Conservation (phyloP, 2,329 filamentous ascomycete species). For the Alternaria tenuissima region DNA sequence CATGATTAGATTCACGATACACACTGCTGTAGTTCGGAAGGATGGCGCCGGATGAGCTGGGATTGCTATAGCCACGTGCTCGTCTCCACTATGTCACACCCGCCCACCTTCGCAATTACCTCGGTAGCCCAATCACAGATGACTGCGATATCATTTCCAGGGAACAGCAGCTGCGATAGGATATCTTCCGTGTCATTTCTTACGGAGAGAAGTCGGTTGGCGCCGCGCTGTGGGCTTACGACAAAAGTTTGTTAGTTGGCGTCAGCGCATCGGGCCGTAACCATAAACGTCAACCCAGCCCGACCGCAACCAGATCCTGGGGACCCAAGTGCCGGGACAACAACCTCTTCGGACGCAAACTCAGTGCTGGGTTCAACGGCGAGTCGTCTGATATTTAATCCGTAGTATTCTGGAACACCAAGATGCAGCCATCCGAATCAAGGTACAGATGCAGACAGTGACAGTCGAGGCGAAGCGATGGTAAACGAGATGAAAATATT, state of each 20-base stretch:
- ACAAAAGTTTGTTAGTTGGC: constrained; percentile 11
- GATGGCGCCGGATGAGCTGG: constrained; percentile 5
- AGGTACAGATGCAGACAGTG: not conserved
- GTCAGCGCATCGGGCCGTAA: constrained; percentile 16
- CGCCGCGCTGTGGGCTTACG: not conserved
- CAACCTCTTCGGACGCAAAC: constrained; percentile 1
- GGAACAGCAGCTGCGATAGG: constrained; percentile 3
- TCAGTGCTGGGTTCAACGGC: constrained; percentile 3
- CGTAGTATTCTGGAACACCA: not conserved
- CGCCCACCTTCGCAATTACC: not conserved
- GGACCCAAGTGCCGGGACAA: not conserved
- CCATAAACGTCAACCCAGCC: constrained; percentile 5
- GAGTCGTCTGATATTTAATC: constrained; percentile 1
- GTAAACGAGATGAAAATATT: not conserved
- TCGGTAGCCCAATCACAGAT: constrained; percentile 1
- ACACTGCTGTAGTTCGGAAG: not conserved
- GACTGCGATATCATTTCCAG: not conserved
- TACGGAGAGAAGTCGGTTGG: constrained; percentile 2
- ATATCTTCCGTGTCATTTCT: constrained; percentile 2
- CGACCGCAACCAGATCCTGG: constrained; percentile 6
- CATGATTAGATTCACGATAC: not conserved
- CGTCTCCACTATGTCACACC: not conserved
- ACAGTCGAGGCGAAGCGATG: not conserved
- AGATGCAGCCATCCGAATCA: not conserved
- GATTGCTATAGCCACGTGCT: constrained; percentile 8